Evolutionary conservation across 768 basidiomycete species (phyloP), one percentile per base, ranked within the genome.

Genomic region (Cystobasidium tubakii): DNA sequence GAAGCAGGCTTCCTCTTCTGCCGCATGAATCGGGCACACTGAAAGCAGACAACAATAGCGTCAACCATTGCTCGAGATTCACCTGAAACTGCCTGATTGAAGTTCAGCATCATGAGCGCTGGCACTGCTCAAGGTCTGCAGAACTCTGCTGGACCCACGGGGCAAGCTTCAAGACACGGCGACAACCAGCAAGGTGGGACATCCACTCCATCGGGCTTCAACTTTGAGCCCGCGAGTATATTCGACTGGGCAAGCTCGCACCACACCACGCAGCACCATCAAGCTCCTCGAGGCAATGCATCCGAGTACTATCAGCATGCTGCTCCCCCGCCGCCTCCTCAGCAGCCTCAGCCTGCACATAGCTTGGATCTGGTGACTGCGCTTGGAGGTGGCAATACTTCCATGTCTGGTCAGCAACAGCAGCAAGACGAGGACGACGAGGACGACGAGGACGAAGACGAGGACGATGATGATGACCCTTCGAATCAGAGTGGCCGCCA

Each of bases 241-340:
- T 60, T 60, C 33, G 57, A 60, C 57, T 60, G 57, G 57, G 57
- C 57, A 31, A 60, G 57, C 57, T 29, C 57, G 17, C 57, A 60
- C 29, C 57, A 60, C 33, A 29, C 57, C 23, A 23, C 57, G 4
- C 57, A 60, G 33, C 57, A 60, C 25, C 57, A 60, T 29, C 57
- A 60, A 31, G 23, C 57, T 60, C 15, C 23, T 21, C 57, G 57
- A 6, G 57, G 57, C 4, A 60, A 25, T 34, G 33, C 25, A 7
- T 60, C 57, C 9, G 12, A 3, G 7, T 60, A 60, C 27, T 60
- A 60, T 60, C 57, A 60, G 25, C 25, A 60, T 60, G 29, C 57
- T 29, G 57, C 57, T 31, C 57, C 25, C 13, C 57, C 10, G 21
- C 57, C 12, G 27, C 57, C 10, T 12, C 57, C 10, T 12, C 57